Percentiles rank a stretch among this genome's conserved stretches.
phyloP scores from a whole-genome alignment of 495 filamentous ascomycete genomes.

The Penicillium antarcticum region DNA sequence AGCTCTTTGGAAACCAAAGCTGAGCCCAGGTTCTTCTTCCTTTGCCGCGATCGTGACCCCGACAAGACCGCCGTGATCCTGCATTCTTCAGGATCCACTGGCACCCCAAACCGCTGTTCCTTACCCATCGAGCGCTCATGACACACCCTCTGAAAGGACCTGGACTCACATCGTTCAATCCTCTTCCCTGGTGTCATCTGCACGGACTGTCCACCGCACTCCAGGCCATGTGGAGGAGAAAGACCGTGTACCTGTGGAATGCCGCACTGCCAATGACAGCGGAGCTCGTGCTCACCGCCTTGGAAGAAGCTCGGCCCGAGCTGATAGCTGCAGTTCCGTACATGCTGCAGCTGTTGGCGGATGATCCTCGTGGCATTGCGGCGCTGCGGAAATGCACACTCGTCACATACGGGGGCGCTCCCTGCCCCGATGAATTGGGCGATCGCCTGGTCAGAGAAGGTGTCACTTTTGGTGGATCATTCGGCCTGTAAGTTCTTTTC shows the following conservation, averaged over 20 bases:
- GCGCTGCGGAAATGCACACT: conserved; percentile 41
- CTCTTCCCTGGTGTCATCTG: conserved; percentile 55
- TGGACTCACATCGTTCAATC: conserved; percentile 48
- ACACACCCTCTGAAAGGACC: conserved; percentile 31
- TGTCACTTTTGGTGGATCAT: conserved; percentile 46
- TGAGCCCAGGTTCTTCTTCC: conserved; percentile 26
- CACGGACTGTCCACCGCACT: conserved; percentile 46
- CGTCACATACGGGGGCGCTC: conserved; percentile 51
- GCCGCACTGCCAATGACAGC: conserved; percentile 53
- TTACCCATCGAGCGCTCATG: conserved; percentile 39
- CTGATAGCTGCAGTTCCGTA: conserved; percentile 57
- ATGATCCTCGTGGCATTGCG: conserved; percentile 44
- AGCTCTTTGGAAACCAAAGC: conserved; percentile 6
- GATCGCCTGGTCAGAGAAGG: conserved; percentile 46
- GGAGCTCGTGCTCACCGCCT: conserved; percentile 39
- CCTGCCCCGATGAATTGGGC: conserved; percentile 57
- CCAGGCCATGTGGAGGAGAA: conserved; percentile 52
- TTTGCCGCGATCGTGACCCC: conserved; percentile 30
- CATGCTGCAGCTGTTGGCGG: conserved; percentile 50
- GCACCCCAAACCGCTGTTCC: conserved; percentile 51
- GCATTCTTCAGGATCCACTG: conserved; percentile 59
- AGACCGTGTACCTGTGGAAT: conserved; percentile 48
- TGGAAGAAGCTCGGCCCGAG: conserved; percentile 46
- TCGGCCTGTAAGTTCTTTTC: conserved; percentile 46
- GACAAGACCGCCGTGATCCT: conserved; percentile 43